Evolutionary conservation across 805 yeast species (phyloP).

Genomic region (Wickerhamomyces hampshirensis): DNA sequence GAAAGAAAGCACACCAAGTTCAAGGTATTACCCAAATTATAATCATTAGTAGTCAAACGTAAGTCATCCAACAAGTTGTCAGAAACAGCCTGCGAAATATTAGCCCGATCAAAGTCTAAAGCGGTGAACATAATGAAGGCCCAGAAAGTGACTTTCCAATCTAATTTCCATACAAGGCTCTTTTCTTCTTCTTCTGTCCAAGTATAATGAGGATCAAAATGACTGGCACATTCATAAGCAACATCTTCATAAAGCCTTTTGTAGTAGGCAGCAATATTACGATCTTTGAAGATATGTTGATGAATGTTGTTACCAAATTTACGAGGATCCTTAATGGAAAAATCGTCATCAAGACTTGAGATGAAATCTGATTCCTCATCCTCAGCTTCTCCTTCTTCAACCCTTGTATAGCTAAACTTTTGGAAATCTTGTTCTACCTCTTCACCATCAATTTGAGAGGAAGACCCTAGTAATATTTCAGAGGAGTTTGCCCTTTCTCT

Average conservation of each 20-base stretch:
- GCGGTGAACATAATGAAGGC: slow-evolving; percentile 56
- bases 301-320: too few species aligned
- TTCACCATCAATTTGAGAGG: too few species aligned
- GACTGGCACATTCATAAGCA: slow-evolving; percentile 47
- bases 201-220: slow-evolving; percentile 50
- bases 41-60: slow-evolving; percentile 47
- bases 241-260: slow-evolving; percentile 40
- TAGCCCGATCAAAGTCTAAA: slow-evolving; percentile 53
- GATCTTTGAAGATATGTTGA: slow-evolving; percentile 32
- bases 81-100: slow-evolving; percentile 52
- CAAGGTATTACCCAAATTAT: slow-evolving; percentile 53
- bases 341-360: too few species aligned
- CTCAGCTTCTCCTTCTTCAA: too few species aligned
- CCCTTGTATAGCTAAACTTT: too few species aligned
- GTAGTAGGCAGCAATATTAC: slow-evolving; percentile 42
- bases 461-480: too few species aligned
- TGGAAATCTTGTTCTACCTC: too few species aligned
- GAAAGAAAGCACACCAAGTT: slow-evolving; percentile 46
- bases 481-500: too few species aligned
- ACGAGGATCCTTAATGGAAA: too few species aligned
- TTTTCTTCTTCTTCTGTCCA: slow-evolving; percentile 53
- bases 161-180: slow-evolving; percentile 42
- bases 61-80: slow-evolving; percentile 52
- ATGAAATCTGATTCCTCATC: too few species aligned
- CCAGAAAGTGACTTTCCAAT: slow-evolving; percentile 48